Evolutionary conservation across 345 rosid species (phyloP).

Genomic region (Citrus mangshanensis): DNA sequence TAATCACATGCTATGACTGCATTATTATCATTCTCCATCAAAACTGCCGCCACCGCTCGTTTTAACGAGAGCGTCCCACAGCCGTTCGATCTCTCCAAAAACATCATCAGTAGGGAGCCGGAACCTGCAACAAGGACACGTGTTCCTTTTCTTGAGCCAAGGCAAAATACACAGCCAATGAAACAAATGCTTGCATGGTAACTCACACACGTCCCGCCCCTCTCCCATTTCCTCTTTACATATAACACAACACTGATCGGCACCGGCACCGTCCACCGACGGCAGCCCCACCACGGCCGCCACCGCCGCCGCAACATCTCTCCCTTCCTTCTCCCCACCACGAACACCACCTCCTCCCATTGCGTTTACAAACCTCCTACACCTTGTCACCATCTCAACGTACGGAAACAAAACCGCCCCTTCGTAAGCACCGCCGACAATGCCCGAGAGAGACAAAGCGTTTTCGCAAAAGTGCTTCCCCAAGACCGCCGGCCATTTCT

Average conservation of each 20-base stretch:
- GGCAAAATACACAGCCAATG: slow-evolving; percentile 90
- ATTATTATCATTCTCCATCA: background rate
- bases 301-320: slow-evolving; percentile 52
- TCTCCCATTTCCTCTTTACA: slow-evolving; percentile 80
- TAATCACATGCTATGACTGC: background rate
- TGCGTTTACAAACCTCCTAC: slow-evolving; percentile 50
- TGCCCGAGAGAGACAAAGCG: slow-evolving; percentile 36
- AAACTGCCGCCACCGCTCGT: slow-evolving; percentile 13
- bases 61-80: slow-evolving; percentile 58
- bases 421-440: slow-evolving; percentile 32
- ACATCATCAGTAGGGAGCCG: slow-evolving; percentile 85
- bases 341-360: slow-evolving; percentile 30
- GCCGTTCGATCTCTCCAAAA: slow-evolving; percentile 73
- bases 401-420: slow-evolving; percentile 63
- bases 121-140: slow-evolving; percentile 89
- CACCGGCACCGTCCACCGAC: slow-evolving; percentile 45
- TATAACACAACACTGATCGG: slow-evolving; percentile 70
- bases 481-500: slow-evolving; percentile 57
- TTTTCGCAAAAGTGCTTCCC: slow-evolving; percentile 21
- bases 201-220: slow-evolving; percentile 77
- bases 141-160: slow-evolving; percentile 79
- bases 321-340: slow-evolving; percentile 31
- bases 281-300: slow-evolving; percentile 66
- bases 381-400: slow-evolving; percentile 58
- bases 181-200: slow-evolving; percentile 86